Conservation (phyloP, 179 eudicot species). For the Corrigiola litoralis region DNA sequence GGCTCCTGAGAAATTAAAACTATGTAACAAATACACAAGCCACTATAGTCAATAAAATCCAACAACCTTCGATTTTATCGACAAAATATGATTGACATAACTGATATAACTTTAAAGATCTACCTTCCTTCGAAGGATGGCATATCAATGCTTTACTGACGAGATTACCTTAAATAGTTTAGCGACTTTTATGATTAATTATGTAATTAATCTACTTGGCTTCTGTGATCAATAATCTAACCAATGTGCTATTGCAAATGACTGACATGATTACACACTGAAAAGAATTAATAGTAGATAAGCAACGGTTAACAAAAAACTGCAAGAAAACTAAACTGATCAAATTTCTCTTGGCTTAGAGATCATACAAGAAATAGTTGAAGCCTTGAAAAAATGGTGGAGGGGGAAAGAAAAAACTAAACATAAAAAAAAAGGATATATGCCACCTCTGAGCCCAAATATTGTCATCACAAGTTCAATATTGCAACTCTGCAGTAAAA, state of each 20-base stretch:
- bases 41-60: neutral
- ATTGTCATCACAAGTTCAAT: no score
- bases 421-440: no score
- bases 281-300: neutral
- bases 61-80: neutral
- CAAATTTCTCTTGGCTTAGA: no score
- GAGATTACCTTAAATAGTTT: slow-evolving; percentile 1
- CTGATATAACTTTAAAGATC: neutral
- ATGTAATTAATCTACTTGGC: neutral
- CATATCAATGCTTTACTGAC: neutral
- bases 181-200: neutral
- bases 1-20: neutral
- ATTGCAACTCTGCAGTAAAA: no score
- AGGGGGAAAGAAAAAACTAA: no score
- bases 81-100: neutral
- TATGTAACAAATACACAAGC: neutral
- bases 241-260: neutral
- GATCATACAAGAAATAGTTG: no score
- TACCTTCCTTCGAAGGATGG: neutral
- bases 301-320: neutral
- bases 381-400: no score
- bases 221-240: neutral
- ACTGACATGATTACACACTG: neutral
- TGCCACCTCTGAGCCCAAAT: no score
- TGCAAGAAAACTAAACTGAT: neutral